These are phyloP conservation scores for Odonthalia washingtoniensis DNA, from an alignment of 31 red algal genomes.

Conservation along the genomic window DNA sequence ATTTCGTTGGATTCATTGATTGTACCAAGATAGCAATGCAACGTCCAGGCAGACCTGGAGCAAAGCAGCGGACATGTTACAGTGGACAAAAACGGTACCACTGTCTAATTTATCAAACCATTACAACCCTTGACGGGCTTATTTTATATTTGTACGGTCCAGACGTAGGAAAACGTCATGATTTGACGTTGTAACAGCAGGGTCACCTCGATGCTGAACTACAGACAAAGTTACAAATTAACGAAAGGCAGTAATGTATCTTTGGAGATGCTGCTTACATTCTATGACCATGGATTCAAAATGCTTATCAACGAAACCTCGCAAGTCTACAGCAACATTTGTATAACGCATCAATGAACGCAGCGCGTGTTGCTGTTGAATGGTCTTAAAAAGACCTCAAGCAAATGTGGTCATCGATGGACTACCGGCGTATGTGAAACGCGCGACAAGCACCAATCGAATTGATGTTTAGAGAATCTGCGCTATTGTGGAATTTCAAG, in stretches of 20 bases:
- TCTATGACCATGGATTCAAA: background rate
- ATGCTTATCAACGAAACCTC: too few relatives aligned
- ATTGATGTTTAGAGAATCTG: too few relatives aligned
- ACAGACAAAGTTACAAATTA: background rate
- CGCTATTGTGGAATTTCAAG: too few relatives aligned
- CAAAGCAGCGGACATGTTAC: background rate
- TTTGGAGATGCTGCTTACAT: background rate
- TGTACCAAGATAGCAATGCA: constrained; percentile 10
- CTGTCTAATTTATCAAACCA: background rate
- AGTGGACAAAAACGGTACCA: background rate
- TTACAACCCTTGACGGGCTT: background rate
- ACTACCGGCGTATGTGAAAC: too few relatives aligned
- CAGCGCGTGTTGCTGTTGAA: too few relatives aligned
- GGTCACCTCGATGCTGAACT: background rate
- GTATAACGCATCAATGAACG: too few relatives aligned
- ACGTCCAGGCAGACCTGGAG: background rate
- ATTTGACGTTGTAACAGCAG: background rate
- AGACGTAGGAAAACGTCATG: background rate
- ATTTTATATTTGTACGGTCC: background rate
- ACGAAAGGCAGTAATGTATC: background rate
- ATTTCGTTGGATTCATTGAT: constrained; percentile 34
- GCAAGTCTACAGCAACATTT: too few relatives aligned
- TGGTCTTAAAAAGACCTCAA: too few relatives aligned
- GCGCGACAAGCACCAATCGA: too few relatives aligned
- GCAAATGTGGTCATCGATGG: too few relatives aligned